phyloP scores from a whole-genome alignment of 345 rosid genomes.

The Schrenkiella parvula region DNA sequence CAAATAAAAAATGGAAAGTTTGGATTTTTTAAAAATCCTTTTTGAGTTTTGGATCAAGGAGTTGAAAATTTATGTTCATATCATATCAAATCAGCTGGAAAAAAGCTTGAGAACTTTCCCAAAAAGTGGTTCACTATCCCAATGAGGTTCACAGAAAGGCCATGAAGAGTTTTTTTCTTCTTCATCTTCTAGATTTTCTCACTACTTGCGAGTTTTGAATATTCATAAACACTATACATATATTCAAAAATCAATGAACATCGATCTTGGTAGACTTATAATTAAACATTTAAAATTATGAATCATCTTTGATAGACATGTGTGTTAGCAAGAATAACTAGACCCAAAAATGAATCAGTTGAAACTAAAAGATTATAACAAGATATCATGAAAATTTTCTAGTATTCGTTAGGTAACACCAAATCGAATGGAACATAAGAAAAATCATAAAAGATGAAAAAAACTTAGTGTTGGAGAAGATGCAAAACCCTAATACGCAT shows the following conservation, averaged over 20 bases:
- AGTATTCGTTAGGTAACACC: not conserved
- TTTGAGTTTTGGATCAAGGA: conserved; percentile 9
- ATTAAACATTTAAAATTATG: not conserved
- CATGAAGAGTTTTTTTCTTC: conserved; percentile 23
- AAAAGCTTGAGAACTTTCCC: conserved; percentile 50
- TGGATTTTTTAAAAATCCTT: not conserved
- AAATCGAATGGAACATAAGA: not conserved
- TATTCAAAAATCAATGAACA: not conserved
- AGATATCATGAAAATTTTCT: not conserved
- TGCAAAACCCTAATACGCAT: conserved; percentile 20
- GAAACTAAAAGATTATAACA: not conserved
- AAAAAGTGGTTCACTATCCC: conserved; percentile 29
- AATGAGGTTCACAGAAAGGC: conserved; percentile 28
- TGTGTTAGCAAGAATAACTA: not conserved
- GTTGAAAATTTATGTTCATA: conserved; percentile 9
- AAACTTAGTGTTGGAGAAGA: not conserved
- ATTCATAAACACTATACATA: not conserved
- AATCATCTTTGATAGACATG: not conserved
- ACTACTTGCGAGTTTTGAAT: not conserved
- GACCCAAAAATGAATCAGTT: not conserved
- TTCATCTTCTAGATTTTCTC: not conserved
- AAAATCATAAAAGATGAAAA: not conserved
- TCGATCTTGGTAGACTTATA: not conserved
- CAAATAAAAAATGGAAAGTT: not conserved
- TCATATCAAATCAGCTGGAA: conserved; percentile 23